Evolutionary conservation across 805 yeast genomes (phyloP).

Genomic region (Ogataea ramenticola): DNA sequence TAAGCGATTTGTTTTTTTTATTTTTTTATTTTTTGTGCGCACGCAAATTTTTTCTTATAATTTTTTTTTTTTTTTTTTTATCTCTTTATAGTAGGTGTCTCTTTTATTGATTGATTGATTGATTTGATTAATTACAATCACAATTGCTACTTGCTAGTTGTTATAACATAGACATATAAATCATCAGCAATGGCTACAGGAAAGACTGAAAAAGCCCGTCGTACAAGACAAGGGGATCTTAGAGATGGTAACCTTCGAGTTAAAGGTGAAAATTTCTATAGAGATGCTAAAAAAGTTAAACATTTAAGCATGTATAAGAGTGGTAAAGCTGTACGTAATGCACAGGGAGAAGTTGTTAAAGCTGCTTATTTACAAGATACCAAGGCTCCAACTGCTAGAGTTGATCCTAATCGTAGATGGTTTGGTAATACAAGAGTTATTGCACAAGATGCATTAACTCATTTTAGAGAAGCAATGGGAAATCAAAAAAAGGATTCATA

Average conservation of each 20-base stretch:
- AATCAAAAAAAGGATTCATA: conserved; percentile 75
- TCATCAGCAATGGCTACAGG: conserved; percentile 70
- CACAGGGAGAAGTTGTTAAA: conserved; percentile 75
- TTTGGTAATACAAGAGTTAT: conserved; percentile 96
- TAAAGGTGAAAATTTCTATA: conserved; percentile 94
- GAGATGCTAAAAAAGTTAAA: conserved; percentile 89
- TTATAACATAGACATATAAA: too few relatives aligned
- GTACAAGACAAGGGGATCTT: conserved; percentile 72
- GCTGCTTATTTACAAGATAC: conserved; percentile 88
- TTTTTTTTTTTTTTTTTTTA: not conserved
- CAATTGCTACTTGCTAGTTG: not conserved
- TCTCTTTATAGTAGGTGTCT: too few relatives aligned
- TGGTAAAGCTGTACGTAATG: conserved; percentile 82
- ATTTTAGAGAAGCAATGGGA: conserved; percentile 90
- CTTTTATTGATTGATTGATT: not conserved
- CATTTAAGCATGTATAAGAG: conserved; percentile 88
- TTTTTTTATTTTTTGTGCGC: too few relatives aligned
- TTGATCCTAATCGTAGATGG: conserved; percentile 96
- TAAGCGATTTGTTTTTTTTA: not conserved
- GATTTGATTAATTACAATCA: not conserved
- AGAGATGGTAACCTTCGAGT: conserved; percentile 89
- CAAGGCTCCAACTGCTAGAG: conserved; percentile 84
- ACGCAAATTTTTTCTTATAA: not conserved
- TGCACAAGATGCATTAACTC: conserved; percentile 91
- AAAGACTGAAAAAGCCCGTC: conserved; percentile 85